Conservation (phyloP, 192 early-diverging fungal genomes). For the Backusella circina region DNA sequence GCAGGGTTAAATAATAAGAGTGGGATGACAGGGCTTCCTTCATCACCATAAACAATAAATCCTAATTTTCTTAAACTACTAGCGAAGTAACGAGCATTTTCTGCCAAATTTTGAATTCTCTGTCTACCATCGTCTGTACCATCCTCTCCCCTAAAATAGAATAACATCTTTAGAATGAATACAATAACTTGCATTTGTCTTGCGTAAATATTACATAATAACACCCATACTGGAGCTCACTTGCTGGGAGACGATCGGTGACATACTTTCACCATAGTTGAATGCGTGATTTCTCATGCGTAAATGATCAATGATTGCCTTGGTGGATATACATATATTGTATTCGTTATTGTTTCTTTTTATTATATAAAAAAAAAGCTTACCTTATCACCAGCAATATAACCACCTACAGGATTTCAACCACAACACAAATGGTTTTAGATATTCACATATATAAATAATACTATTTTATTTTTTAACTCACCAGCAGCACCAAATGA, state of each 20-base stretch:
- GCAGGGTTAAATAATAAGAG: conserved; percentile 82
- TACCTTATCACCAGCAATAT: conserved; percentile 69
- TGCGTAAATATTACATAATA: conserved; percentile 31
- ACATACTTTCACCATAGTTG: conserved; percentile 79
- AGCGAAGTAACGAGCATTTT: conserved; percentile 78
- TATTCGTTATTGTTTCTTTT: no score
- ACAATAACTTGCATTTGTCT: neutral
- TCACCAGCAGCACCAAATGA: conserved; percentile 87
- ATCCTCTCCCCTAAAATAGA: conserved; percentile 43
- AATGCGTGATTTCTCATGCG: conserved; percentile 68
- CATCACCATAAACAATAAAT: conserved; percentile 81
- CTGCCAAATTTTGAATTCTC: conserved; percentile 72
- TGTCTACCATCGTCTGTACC: conserved; percentile 71
- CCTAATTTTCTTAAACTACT: conserved; percentile 68
- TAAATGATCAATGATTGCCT: conserved; percentile 69
- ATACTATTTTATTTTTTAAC: neutral
- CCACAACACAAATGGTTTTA: neutral
- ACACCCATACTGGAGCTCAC: conserved; percentile 78
- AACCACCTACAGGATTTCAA: conserved; percentile 49
- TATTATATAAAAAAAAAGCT: neutral
- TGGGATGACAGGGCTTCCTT: conserved; percentile 80
- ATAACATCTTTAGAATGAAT: neutral
- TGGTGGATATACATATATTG: no score
- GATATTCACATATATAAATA: neutral
- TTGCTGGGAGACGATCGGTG: conserved; percentile 74